Evolutionary conservation across 2,329 filamentous ascomycete species (phyloP).

Genomic region (Periglandula ipomoeae): DNA sequence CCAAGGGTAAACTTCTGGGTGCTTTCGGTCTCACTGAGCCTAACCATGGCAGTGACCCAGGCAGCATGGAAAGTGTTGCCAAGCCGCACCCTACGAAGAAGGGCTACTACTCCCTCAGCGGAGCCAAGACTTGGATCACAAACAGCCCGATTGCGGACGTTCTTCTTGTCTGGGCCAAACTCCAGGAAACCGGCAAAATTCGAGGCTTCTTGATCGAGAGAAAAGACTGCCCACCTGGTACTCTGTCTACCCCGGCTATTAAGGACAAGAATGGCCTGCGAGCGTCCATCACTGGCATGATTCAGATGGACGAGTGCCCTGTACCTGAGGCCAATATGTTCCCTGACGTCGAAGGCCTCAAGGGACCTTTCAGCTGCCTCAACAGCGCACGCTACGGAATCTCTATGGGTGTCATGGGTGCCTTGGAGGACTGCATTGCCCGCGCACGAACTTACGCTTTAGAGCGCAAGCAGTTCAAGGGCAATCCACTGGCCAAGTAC

Average conservation of each 20-base stretch:
- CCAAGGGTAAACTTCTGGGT: constrained; percentile 71
- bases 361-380: constrained; percentile 84
- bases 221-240: constrained; percentile 74
- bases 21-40: constrained; percentile 89
- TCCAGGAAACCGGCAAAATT: constrained; percentile 87
- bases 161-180: constrained; percentile 84
- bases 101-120: constrained; percentile 70
- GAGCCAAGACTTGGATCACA: constrained; percentile 91
- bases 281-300: constrained; percentile 95
- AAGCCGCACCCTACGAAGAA: constrained; percentile 76
- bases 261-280: constrained; percentile 93
- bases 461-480: constrained; percentile 92
- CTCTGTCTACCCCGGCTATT: constrained; percentile 81
- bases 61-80: constrained; percentile 83
- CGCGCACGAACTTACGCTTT: constrained; percentile 80
- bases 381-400: constrained; percentile 94
- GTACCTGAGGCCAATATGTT: constrained; percentile 92
- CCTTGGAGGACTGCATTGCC: constrained; percentile 81
- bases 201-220: constrained; percentile 86
- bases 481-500: constrained; percentile 89
- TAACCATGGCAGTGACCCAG: constrained; percentile 86
- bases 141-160: constrained; percentile 86
- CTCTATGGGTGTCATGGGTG: constrained; percentile 86
- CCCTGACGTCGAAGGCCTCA: constrained; percentile 75
- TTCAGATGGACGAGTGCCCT: constrained; percentile 84